Conservation (phyloP, 2,329 filamentous ascomycete genomes). For the Phialophora tarda region DNA sequence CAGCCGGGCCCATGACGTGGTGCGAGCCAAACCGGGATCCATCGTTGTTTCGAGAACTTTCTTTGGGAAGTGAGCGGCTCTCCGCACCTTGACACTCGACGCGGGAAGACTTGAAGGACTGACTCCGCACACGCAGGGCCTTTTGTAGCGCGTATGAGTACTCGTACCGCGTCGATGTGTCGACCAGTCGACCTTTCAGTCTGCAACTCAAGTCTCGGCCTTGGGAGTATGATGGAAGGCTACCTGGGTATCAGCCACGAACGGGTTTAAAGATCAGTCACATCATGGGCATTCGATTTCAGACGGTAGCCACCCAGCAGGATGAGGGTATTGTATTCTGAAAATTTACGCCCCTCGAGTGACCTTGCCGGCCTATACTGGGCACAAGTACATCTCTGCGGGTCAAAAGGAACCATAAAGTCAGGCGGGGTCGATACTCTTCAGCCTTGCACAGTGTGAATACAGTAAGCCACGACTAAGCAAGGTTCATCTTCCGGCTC, state of each 20-base stretch:
- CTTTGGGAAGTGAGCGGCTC: neutral
- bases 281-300: no score
- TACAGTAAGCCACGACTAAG: conserved; percentile 13
- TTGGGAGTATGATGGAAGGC: no score
- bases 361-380: neutral
- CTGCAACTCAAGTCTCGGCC: no score
- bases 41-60: conserved; percentile 4
- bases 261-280: no score
- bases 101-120: neutral
- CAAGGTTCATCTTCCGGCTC: neutral
- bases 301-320: no score
- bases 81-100: neutral
- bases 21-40: neutral
- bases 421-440: neutral
- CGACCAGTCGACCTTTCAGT: neutral
- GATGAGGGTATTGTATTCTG: no score
- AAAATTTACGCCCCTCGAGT: neutral
- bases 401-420: neutral
- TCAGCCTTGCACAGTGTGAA: neutral
- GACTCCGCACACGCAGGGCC: neutral
- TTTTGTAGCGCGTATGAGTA: neutral
- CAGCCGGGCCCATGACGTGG: neutral
- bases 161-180: neutral
- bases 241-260: no score
- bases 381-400: neutral